Evolutionary conservation across 2,329 filamentous ascomycete genomes (phyloP).

Genomic region (Pseudocercospora ulei): DNA sequence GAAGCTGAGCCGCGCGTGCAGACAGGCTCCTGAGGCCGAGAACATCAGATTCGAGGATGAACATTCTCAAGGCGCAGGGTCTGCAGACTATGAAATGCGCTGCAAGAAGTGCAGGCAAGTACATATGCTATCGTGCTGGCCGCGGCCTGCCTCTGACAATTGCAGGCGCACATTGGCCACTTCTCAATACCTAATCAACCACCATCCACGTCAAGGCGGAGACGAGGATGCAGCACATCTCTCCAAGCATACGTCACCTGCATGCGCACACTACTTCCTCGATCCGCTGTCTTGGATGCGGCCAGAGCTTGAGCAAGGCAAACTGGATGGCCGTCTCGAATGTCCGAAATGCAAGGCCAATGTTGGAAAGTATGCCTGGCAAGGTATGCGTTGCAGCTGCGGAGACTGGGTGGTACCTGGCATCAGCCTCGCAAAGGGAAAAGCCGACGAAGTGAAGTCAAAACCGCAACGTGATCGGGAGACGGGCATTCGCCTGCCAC

Average conservation of each 20-base stretch:
- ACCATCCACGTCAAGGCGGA: conserved; percentile 37
- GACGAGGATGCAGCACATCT: conserved; percentile 12
- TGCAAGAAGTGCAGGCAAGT: conserved; percentile 82
- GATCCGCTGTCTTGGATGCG: conserved; percentile 96
- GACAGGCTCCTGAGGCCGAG: conserved; percentile 64
- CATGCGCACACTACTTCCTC: conserved; percentile 79
- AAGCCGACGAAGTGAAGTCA: conserved; percentile 59
- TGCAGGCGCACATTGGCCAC: conserved; percentile 52
- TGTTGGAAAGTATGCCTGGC: conserved; percentile 91
- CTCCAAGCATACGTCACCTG: conserved; percentile 30
- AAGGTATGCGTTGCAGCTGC: conserved; percentile 86
- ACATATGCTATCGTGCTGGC: not conserved
- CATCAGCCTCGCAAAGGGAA: conserved; percentile 72
- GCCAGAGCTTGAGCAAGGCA: conserved; percentile 67
- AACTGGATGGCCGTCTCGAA: conserved; percentile 70
- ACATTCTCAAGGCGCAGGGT: conserved; percentile 36
- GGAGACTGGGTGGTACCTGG: conserved; percentile 82
- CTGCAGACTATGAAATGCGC: conserved; percentile 53
- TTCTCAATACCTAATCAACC: conserved; percentile 57
- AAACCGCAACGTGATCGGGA: conserved; percentile 19
- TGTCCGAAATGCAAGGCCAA: conserved; percentile 80
- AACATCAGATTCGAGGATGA: conserved; percentile 76
- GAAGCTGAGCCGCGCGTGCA: conserved; percentile 58
- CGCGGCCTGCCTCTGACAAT: conserved; percentile 6
- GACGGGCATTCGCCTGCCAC: conserved; percentile 34